These are phyloP conservation scores for Ambispora gerdemannii DNA, from an alignment of 192 early-diverging fungal species.

Conservation along the genomic window DNA sequence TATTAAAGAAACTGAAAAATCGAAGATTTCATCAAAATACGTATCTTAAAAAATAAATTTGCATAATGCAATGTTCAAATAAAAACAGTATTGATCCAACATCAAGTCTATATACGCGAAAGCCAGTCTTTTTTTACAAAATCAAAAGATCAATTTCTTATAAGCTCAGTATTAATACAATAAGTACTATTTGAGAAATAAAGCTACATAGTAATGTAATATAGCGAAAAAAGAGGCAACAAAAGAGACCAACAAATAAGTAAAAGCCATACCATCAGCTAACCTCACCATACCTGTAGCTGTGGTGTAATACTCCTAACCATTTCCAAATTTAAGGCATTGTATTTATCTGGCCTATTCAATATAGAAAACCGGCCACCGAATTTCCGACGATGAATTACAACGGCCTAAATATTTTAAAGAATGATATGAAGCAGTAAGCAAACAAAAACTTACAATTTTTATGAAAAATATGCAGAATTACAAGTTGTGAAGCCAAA, in stretches of 20 bases:
- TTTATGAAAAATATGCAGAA: background rate
- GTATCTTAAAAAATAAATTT: no score
- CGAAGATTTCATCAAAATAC: no score
- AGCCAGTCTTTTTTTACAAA: background rate
- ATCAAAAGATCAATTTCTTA: slow-evolving; percentile 12
- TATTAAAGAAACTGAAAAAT: slow-evolving; percentile 1
- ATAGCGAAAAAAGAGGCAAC: background rate
- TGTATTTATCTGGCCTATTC: slow-evolving; percentile 77
- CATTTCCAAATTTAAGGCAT: slow-evolving; percentile 87
- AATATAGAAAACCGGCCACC: slow-evolving; percentile 64
- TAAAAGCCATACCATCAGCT: background rate
- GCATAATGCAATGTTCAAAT: no score
- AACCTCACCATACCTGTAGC: slow-evolving; percentile 55
- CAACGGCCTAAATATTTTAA: slow-evolving; percentile 46
- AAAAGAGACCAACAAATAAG: background rate
- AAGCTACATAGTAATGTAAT: background rate
- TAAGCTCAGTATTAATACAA: no score
- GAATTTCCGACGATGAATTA: slow-evolving; percentile 50
- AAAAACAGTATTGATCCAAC: no score
- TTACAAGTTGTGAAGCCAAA: background rate
- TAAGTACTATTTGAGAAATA: no score
- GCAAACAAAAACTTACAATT: background rate
- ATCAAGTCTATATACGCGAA: no score
- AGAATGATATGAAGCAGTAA: background rate
- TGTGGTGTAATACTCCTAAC: slow-evolving; percentile 74